Evolutionary conservation across 768 basidiomycete species (phyloP), one percentile per base, ranked within the genome.

Genomic region (Coprinopsis sp.): DNA sequence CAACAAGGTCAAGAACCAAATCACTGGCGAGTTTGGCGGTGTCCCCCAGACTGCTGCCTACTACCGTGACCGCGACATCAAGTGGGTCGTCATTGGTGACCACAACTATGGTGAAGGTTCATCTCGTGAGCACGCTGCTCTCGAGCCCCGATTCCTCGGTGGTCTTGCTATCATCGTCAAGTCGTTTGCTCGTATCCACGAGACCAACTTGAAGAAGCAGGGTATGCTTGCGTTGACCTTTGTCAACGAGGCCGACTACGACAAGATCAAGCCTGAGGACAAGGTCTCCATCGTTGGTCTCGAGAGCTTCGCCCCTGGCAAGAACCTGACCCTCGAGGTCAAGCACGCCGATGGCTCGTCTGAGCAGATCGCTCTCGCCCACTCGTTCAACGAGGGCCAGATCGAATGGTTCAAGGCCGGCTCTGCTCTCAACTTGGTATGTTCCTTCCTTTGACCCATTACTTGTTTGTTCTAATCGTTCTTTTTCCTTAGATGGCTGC

Each of bases 351-450:
- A 95, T 62, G 91, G 92, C 29, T 70, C 73, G 47, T 74, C 73
- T 58, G 86, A 83, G 75, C 77, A 88, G 60, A 75, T 95, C 54
- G 38, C 77, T 18, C 82, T 93, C 50, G 88, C 90, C 21, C 92
- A 96, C 68, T 88, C 91, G 11, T 97, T 96, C 78, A 97, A 98
- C 63, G 86, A 91, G 68, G 91, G 91, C 37, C 94, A 96, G 70
- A 94, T 96, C 61, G 91, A 80, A 57, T 96, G 95, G 94, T 97
- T 96, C 84, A 94, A 93, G 78, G 92, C 92, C 58, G 95, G 95
- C 33, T 91, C 88, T 54, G 91, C 91, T 14, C 81, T 95, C 44
- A 93, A 94, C 77, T 61, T 92, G 69, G 86, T 90, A 55, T 30
- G 79, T 73, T 36, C 18, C 12, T 18, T 25, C 19, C 16, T 23